These are phyloP conservation scores for Dipteronia dyeriana DNA, from an alignment of 345 rosid genomes.

Conservation along the genomic window DNA sequence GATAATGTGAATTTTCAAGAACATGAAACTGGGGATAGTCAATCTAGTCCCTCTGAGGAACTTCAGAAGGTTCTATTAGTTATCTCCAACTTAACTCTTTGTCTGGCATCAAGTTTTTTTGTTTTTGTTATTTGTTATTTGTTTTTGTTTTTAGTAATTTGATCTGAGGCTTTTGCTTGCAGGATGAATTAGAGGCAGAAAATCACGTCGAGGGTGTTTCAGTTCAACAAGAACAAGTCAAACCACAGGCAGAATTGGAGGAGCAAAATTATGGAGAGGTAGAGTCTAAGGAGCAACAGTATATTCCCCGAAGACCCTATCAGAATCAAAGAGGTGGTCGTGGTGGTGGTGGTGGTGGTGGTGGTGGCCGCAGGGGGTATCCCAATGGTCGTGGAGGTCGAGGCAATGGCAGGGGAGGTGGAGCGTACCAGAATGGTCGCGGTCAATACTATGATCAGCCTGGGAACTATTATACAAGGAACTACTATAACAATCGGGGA, in stretches of 20 bases:
- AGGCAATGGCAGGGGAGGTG: conserved; percentile 65
- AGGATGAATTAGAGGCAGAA: conserved; percentile 55
- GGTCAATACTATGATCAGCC: conserved; percentile 61
- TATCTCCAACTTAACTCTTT: neutral
- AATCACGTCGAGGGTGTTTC: conserved; percentile 40
- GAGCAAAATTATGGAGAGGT: conserved; percentile 35
- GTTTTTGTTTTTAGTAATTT: neutral
- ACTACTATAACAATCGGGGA: conserved; percentile 64
- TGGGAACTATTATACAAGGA: conserved; percentile 66
- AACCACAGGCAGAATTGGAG: conserved; percentile 39
- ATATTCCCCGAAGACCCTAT: conserved; percentile 52
- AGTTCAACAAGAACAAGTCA: conserved; percentile 46
- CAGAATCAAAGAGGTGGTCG: conserved; percentile 76
- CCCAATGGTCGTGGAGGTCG: conserved; percentile 78
- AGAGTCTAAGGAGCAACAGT: conserved; percentile 52
- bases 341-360: conserved; percentile 38
- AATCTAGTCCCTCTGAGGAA: conserved; percentile 36
- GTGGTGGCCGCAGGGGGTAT: conserved; percentile 68
- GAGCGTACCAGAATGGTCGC: conserved; percentile 70
- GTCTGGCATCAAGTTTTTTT: neutral
- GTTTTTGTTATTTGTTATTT: neutral
- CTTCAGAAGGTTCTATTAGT: conserved; percentile 44
- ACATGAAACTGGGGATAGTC: conserved; percentile 41
- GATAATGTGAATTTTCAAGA: conserved; percentile 38
- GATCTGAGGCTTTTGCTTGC: conserved; percentile 18